Conservation (phyloP, 192 early-diverging fungal species). For the Spizellomyces sp. region DNA sequence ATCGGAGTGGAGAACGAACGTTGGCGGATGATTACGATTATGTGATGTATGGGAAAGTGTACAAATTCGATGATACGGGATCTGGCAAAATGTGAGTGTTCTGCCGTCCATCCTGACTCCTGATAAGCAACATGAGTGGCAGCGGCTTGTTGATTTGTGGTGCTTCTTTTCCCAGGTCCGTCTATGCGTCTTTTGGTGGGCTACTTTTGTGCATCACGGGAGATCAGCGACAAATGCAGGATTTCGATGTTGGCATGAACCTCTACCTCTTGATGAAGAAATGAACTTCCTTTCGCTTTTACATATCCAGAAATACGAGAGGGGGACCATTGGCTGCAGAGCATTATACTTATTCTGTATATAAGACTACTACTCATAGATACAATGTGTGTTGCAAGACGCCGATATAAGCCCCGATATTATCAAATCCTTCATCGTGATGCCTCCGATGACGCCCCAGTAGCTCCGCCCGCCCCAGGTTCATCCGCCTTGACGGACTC, state of each 20-base stretch:
- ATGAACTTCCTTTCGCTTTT: constrained; percentile 7
- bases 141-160: too few species aligned
- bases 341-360: too few species aligned
- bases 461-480: neutral
- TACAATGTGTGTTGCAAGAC: too few species aligned
- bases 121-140: neutral
- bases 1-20: constrained; percentile 32
- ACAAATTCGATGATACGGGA: constrained; percentile 87
- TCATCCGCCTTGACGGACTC: constrained; percentile 41
- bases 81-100: constrained; percentile 71
- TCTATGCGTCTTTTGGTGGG: constrained; percentile 91
- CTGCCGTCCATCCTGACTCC: neutral
- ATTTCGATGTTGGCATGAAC: constrained; percentile 84
- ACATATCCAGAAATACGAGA: neutral
- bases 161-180: constrained; percentile 56
- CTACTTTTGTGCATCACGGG: constrained; percentile 89
- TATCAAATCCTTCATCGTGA: too few species aligned
- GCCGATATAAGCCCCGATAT: too few species aligned
- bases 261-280: constrained; percentile 88
- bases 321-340: too few species aligned
- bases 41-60: constrained; percentile 98
- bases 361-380: too few species aligned
- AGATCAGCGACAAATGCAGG: constrained; percentile 78
- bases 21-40: constrained; percentile 97
- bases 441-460: neutral